Evolutionary conservation across 768 basidiomycete genomes (phyloP).

Genomic region (Mycena leptocephala): DNA sequence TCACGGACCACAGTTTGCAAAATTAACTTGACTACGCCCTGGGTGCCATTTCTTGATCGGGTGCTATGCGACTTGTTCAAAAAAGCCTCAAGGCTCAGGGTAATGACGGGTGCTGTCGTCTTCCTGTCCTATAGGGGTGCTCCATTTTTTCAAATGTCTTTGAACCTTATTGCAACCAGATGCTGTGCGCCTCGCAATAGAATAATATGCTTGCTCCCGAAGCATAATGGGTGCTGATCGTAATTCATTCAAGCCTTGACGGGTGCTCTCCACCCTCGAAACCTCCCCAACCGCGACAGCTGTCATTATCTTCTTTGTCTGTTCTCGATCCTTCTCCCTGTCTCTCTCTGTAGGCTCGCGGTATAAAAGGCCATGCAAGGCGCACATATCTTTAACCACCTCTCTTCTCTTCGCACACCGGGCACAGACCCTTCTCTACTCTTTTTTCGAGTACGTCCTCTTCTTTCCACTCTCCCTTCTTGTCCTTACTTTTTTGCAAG

Average conservation of each 20-base stretch:
- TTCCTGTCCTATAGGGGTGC: neutral
- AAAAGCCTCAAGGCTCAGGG: no score
- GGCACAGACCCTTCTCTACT: conserved; percentile 28
- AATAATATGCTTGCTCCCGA: neutral
- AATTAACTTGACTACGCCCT: no score
- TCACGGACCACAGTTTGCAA: no score
- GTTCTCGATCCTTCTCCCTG: neutral
- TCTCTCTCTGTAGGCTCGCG: neutral
- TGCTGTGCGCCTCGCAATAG: conserved; percentile 31
- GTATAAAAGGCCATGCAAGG: conserved; percentile 29
- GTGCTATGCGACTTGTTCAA: no score
- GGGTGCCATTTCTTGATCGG: no score
- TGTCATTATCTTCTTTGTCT: neutral
- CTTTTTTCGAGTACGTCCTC: conserved; percentile 20
- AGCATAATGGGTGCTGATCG: conserved; percentile 1
- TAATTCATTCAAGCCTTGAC: neutral
- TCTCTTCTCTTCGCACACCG: conserved; percentile 31
- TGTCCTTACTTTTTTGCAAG: neutral
- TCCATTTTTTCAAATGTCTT: neutral
- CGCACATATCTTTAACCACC: conserved; percentile 26
- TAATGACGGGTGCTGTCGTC: no score
- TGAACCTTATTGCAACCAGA: neutral
- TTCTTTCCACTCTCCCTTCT: neutral
- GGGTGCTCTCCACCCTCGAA: conserved; percentile 9
- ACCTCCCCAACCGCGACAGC: conserved; percentile 13